phyloP scores from a whole-genome alignment of 805 yeast species.

The Myxozyma vanderwaltii region DNA sequence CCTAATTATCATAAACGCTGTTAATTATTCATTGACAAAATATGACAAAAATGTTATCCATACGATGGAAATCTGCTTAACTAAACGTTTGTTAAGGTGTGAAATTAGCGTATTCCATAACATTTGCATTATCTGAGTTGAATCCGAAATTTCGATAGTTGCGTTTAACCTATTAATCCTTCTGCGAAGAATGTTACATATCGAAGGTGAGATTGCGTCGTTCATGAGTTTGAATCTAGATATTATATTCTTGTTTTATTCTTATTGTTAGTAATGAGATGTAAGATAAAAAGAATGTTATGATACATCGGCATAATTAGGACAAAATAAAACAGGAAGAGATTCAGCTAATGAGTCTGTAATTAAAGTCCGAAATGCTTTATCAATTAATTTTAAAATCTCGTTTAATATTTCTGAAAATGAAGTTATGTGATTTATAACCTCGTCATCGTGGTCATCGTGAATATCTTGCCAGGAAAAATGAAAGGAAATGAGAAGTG shows the following conservation, averaged over 20 bases:
- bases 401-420: background rate
- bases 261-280: background rate
- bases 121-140: background rate
- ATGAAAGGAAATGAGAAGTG: background rate
- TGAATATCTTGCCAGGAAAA: background rate
- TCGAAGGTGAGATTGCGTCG: conserved; percentile 9
- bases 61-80: background rate
- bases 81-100: background rate
- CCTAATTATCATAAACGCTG: conserved; percentile 3
- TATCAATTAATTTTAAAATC: conserved; percentile 7
- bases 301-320: conserved; percentile 11
- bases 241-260: conserved; percentile 1
- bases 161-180: background rate
- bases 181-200: conserved; percentile 6
- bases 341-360: conserved; percentile 11
- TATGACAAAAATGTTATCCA: background rate
- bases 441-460: no score
- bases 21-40: background rate
- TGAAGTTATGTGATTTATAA: background rate
- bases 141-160: background rate
- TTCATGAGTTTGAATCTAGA: conserved; percentile 5
- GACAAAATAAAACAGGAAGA: conserved; percentile 20
- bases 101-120: background rate
- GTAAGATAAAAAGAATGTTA: background rate
- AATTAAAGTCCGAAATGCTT: conserved; percentile 8